phyloP scores from a whole-genome alignment of 1,139 yeast genomes.

The Debaryomyces sp. region DNA sequence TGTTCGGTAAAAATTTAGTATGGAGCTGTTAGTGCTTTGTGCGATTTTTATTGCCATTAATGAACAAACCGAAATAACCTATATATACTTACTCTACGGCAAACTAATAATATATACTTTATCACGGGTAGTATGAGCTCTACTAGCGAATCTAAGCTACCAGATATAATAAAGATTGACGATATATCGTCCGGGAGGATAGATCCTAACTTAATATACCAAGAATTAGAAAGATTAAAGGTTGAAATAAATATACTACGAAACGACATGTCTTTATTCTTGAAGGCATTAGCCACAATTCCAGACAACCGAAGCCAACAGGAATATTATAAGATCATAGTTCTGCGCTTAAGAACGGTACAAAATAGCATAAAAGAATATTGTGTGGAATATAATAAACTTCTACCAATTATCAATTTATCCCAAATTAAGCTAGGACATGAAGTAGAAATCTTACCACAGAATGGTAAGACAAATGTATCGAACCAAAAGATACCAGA shows the following conservation, averaged over 20 bases:
- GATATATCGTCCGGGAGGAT: slow-evolving; percentile 49
- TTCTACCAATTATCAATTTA: slow-evolving; percentile 52
- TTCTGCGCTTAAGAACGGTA: slow-evolving; percentile 35
- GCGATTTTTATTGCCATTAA: slow-evolving; percentile 2
- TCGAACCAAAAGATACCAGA: neutral
- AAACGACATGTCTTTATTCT: slow-evolving; percentile 46
- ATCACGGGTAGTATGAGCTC: slow-evolving; percentile 3
- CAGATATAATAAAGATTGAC: slow-evolving; percentile 46
- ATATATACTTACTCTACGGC: neutral
- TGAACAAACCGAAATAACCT: neutral
- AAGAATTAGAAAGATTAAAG: slow-evolving; percentile 46
- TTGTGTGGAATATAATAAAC: slow-evolving; percentile 45
- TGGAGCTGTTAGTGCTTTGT: neutral
- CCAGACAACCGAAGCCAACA: slow-evolving; percentile 39
- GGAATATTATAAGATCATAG: slow-evolving; percentile 36
- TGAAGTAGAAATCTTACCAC: slow-evolving; percentile 41
- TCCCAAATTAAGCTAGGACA: slow-evolving; percentile 54
- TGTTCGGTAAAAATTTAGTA: slow-evolving; percentile 8
- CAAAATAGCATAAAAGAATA: slow-evolving; percentile 45
- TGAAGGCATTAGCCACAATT: slow-evolving; percentile 42
- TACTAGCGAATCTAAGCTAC: slow-evolving; percentile 23
- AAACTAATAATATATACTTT: neutral
- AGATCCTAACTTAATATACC: slow-evolving; percentile 38
- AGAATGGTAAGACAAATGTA: neutral
- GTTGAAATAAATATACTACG: slow-evolving; percentile 47